A percentile compares a stretch with the other conserved stretches of the same genome.
Conservation (phyloP, 1,139 yeast species). For the Yamadazyma triangularis region DNA sequence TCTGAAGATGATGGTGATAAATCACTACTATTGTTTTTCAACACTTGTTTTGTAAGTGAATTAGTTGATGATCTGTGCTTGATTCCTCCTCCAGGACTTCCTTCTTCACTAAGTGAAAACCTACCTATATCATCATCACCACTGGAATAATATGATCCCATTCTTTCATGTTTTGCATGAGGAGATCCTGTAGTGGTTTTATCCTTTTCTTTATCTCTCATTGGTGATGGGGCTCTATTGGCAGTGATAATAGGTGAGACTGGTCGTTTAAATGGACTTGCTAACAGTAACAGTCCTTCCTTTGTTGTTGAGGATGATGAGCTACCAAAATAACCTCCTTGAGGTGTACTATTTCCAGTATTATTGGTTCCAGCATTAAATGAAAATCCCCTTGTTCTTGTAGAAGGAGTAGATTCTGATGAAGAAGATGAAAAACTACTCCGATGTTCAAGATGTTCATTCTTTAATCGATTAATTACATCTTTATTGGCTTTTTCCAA, state of each 20-base stretch:
- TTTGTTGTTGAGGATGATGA: conserved; percentile 5
- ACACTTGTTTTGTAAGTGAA: conserved; percentile 19
- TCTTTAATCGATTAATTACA: conserved; percentile 78
- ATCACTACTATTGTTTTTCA: conserved; percentile 11
- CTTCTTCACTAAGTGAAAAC: conserved; percentile 7
- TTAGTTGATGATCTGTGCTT: conserved; percentile 25
- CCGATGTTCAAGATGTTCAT: conserved; percentile 66
- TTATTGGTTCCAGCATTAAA: conserved; percentile 13
- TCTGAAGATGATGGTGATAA: conserved; percentile 56
- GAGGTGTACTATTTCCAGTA: too few relatives aligned
- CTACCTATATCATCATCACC: conserved; percentile 30
- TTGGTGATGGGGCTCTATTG: conserved; percentile 18
- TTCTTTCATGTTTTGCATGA: conserved; percentile 25
- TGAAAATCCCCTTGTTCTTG: conserved; percentile 39
- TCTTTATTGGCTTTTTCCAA: conserved; percentile 93
- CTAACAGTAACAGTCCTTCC: conserved; percentile 3
- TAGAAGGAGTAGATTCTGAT: conserved; percentile 35
- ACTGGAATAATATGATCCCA: conserved; percentile 19
- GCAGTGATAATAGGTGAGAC: conserved; percentile 27
- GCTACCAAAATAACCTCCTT: not conserved
- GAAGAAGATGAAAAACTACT: conserved; percentile 41
- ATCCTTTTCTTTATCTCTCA: conserved; percentile 8
- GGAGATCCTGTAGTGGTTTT: conserved; percentile 16
- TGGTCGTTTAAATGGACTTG: conserved; percentile 37
- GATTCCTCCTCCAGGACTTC: conserved; percentile 1